Percentiles rank a stretch among this genome's conserved stretches.
phyloP scores from a whole-genome alignment of 2,329 filamentous ascomycete genomes.

The Fusarium vanettenii region DNA sequence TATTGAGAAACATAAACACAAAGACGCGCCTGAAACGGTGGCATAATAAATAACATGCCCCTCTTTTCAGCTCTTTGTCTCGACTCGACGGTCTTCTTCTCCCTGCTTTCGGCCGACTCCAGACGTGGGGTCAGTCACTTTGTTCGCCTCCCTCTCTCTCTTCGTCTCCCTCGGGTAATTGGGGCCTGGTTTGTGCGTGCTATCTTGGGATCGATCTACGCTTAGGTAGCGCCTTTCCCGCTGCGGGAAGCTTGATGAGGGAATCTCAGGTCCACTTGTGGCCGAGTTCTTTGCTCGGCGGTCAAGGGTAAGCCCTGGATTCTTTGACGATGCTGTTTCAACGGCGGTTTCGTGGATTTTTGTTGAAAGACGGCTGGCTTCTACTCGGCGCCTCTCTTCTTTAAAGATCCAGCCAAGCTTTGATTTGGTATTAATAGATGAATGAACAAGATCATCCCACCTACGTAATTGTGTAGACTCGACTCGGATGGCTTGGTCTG shows the following conservation, averaged over 20 bases:
- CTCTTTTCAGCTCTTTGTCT: slow-evolving; percentile 28
- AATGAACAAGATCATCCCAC: background rate
- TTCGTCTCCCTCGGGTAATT: background rate
- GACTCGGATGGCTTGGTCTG: background rate
- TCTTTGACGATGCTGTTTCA: background rate
- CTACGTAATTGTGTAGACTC: background rate
- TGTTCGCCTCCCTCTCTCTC: background rate
- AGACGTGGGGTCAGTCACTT: background rate
- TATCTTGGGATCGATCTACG: slow-evolving; percentile 10
- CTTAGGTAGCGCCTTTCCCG: slow-evolving; percentile 16
- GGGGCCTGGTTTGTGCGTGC: background rate
- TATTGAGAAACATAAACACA: slow-evolving; percentile 24
- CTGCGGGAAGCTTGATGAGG: background rate
- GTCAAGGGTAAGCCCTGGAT: background rate
- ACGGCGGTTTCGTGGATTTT: background rate
- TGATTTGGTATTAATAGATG: background rate
- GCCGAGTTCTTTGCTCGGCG: background rate
- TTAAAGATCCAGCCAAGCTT: background rate
- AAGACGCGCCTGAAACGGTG: slow-evolving; percentile 2
- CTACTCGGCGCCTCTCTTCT: background rate
- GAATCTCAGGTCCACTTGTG: background rate
- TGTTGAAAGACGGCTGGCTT: background rate
- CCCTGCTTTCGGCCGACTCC: slow-evolving; percentile 20
- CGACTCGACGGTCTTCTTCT: background rate
- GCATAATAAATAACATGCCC: slow-evolving; percentile 6